Evolutionary conservation across 371 early-diverging fungal species (phyloP).

Genomic region (Lichtheimia ramosa): DNA sequence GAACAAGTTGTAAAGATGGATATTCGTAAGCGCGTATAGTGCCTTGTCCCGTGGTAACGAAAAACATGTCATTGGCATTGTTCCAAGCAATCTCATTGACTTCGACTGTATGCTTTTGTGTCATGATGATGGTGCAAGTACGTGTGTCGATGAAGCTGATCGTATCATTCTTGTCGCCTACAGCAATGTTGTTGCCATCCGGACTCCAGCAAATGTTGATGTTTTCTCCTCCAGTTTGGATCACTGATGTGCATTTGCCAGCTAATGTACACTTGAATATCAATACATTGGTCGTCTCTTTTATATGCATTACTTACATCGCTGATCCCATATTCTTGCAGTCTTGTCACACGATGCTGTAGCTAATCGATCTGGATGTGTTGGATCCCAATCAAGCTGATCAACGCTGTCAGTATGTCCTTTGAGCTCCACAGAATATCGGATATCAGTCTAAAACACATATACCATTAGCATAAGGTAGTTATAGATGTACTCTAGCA

Average conservation of each 20-base stretch:
- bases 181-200: constrained; percentile 77
- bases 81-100: constrained; percentile 85
- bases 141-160: constrained; percentile 79
- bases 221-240: constrained; percentile 80
- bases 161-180: constrained; percentile 82
- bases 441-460: constrained; percentile 53
- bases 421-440: constrained; percentile 65
- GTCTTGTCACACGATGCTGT: constrained; percentile 87
- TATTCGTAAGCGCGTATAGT: constrained; percentile 70
- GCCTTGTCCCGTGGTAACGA: constrained; percentile 79
- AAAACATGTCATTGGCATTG: constrained; percentile 73
- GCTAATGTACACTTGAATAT: constrained; percentile 29
- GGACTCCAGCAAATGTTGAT: constrained; percentile 89
- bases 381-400: constrained; percentile 83
- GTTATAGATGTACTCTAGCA: neutral
- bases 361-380: constrained; percentile 72
- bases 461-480: neutral
- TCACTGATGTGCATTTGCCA: constrained; percentile 59
- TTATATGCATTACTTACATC: too few relatives aligned
- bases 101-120: constrained; percentile 58
- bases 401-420: constrained; percentile 88
- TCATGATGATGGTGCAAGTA: constrained; percentile 55
- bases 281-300: too few relatives aligned
- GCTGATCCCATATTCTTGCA: constrained; percentile 85
- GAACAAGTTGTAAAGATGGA: constrained; percentile 55